Conservation (phyloP, 2,329 filamentous ascomycete species). For the Pseudogymnoascus sp. region DNA sequence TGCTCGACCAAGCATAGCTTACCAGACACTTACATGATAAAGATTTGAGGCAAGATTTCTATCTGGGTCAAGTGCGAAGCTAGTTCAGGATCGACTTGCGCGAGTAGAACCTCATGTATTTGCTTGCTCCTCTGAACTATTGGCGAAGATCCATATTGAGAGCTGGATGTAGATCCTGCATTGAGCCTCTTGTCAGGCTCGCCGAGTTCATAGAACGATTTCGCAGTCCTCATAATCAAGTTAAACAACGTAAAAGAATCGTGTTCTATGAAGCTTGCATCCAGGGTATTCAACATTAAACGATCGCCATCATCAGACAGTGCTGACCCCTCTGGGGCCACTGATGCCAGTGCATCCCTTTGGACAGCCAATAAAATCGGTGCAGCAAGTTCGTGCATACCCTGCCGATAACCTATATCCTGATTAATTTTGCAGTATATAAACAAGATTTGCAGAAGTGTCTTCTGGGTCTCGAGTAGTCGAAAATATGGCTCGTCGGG, state of each 20-base stretch:
- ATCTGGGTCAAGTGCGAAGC: constrained; percentile 71
- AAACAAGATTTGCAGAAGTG: constrained; percentile 84
- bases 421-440: constrained; percentile 91
- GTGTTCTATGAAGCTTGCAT: constrained; percentile 72
- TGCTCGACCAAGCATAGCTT: not conserved
- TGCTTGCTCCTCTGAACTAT: constrained; percentile 81
- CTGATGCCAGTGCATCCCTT: constrained; percentile 62
- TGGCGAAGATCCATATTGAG: constrained; percentile 42
- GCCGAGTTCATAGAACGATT: constrained; percentile 69
- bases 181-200: constrained; percentile 35
- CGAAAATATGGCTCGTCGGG: constrained; percentile 90
- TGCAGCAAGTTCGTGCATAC: constrained; percentile 94
- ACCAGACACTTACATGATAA: constrained; percentile 64
- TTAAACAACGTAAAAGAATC: constrained; percentile 84
- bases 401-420: constrained; percentile 83
- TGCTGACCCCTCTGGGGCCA: not conserved
- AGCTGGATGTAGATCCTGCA: constrained; percentile 12
- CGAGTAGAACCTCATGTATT: constrained; percentile 76
- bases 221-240: constrained; percentile 78
- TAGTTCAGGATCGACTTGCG: constrained; percentile 73
- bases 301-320: constrained; percentile 14
- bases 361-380: constrained; percentile 80
- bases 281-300: constrained; percentile 56
- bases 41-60: constrained; percentile 92
- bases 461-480: constrained; percentile 64